phyloP scores from a whole-genome alignment of 371 early-diverging fungal genomes.

The Apophysomyces sp. region DNA sequence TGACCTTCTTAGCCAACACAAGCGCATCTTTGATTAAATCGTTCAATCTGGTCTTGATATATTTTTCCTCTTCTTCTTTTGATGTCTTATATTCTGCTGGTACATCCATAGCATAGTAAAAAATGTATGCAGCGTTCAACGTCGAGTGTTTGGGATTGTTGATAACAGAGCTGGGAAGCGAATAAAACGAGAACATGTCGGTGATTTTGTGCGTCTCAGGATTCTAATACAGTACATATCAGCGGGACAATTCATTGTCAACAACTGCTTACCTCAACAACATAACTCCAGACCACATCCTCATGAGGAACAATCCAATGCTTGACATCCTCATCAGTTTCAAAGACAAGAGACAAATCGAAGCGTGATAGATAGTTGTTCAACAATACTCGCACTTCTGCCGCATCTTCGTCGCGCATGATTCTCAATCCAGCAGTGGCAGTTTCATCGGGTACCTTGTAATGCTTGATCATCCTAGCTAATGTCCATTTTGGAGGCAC shows the following conservation, averaged over 20 bases:
- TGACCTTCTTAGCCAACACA: conserved; percentile 73
- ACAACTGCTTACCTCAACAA: conserved; percentile 68
- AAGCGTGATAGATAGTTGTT: conserved; percentile 71
- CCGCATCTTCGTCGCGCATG: conserved; percentile 78
- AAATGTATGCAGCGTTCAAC: conserved; percentile 90
- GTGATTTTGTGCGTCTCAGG: conserved; percentile 63
- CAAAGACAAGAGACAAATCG: conserved; percentile 73
- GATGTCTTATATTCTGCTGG: conserved; percentile 35
- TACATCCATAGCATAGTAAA: conserved; percentile 84
- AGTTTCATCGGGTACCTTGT: conserved; percentile 68
- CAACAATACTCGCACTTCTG: conserved; percentile 68
- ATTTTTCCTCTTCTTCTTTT: conserved; percentile 37
- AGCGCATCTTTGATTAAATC: conserved; percentile 75
- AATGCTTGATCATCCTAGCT: conserved; percentile 69
- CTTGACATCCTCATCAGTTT: conserved; percentile 80
- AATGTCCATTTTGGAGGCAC: conserved; percentile 74
- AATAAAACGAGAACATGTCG: conserved; percentile 93
- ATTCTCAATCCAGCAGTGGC: conserved; percentile 72
- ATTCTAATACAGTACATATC: conserved; percentile 32
- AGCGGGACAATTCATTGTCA: not conserved
- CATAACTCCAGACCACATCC: conserved; percentile 89
- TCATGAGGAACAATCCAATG: conserved; percentile 90
- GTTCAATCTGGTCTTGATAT: conserved; percentile 52
- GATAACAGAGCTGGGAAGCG: conserved; percentile 88
- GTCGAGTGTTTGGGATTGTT: conserved; percentile 71